A percentile compares a stretch with the other conserved stretches of the same genome.
These are phyloP conservation scores for Tubosaeta sp. DNA, from an alignment of 768 basidiomycete species.

Conservation along the genomic window DNA sequence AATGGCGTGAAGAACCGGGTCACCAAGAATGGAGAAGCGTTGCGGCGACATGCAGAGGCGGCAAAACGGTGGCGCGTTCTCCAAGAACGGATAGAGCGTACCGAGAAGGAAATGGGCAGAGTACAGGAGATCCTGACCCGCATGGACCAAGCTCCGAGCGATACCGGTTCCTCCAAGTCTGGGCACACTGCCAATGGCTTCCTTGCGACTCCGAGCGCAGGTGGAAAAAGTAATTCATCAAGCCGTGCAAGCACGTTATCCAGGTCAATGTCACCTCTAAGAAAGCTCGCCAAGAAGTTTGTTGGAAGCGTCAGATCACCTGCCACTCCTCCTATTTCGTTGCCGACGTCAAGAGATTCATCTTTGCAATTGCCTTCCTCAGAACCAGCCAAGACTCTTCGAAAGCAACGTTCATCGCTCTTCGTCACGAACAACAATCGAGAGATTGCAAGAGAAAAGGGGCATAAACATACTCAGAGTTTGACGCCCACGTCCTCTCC, in stretches of 20 bases:
- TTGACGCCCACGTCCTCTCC: slow-evolving; percentile 70
- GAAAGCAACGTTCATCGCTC: slow-evolving; percentile 62
- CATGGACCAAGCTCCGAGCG: slow-evolving; percentile 53
- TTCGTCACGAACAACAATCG: slow-evolving; percentile 47
- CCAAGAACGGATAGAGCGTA: slow-evolving; percentile 72
- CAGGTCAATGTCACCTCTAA: slow-evolving; percentile 75
- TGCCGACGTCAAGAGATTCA: slow-evolving; percentile 41
- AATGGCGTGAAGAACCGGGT: slow-evolving; percentile 91
- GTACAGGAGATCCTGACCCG: slow-evolving; percentile 56
- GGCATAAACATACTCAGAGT: slow-evolving; percentile 68
- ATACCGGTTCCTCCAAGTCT: slow-evolving; percentile 67
- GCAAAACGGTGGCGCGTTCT: slow-evolving; percentile 81
- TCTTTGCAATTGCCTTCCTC: slow-evolving; percentile 45
- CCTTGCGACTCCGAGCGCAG: slow-evolving; percentile 58
- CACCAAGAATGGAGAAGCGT: slow-evolving; percentile 94
- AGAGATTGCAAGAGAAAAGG: slow-evolving; percentile 50
- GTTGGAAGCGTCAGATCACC: slow-evolving; percentile 44
- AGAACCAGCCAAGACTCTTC: slow-evolving; percentile 44
- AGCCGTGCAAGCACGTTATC: slow-evolving; percentile 48
- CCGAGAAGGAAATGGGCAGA: slow-evolving; percentile 78
- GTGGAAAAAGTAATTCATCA: slow-evolving; percentile 38
- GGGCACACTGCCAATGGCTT: slow-evolving; percentile 54
- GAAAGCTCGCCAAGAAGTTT: slow-evolving; percentile 71
- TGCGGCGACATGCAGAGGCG: slow-evolving; percentile 86
- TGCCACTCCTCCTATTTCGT: slow-evolving; percentile 40